A percentile compares a stretch with the other conserved stretches of the same genome.
Evolutionary conservation across 1,139 yeast species (phyloP).

Genomic region (Yamadazyma friedrichii): DNA sequence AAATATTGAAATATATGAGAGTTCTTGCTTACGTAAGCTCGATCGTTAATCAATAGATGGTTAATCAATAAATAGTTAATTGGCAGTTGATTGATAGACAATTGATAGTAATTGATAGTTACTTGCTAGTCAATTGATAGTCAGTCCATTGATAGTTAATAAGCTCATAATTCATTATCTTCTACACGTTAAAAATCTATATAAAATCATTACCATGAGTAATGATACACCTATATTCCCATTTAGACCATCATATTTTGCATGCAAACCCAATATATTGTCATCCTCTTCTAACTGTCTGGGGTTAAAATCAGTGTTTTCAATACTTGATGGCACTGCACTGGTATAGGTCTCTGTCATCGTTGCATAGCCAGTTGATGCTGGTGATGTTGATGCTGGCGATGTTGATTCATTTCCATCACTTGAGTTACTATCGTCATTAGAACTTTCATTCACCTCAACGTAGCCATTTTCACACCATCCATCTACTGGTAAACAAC

Average conservation of each 20-base stretch:
- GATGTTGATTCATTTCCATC: not conserved
- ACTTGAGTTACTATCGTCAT: not conserved
- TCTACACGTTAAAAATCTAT: slow-evolving; percentile 4
- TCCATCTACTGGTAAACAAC: slow-evolving; percentile 68
- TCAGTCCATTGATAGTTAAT: too few relatives aligned
- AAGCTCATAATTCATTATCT: slow-evolving; percentile 4
- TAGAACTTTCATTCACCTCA: slow-evolving; percentile 19
- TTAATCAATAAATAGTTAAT: too few relatives aligned
- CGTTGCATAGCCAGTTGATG: not conserved
- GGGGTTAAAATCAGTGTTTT: slow-evolving; percentile 4
- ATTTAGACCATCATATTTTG: not conserved
- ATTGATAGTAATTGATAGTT: too few relatives aligned
- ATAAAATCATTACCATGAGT: slow-evolving; percentile 1
- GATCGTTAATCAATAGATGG: not conserved
- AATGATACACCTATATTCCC: slow-evolving; percentile 2
- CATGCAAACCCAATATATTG: not conserved
- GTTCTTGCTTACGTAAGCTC: too few relatives aligned
- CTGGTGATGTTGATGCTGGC: not conserved
- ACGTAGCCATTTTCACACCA: slow-evolving; percentile 70
- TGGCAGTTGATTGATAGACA: too few relatives aligned
- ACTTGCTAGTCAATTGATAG: too few relatives aligned
- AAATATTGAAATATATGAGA: too few relatives aligned
- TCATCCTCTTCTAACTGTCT: not conserved
- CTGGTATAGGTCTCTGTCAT: slow-evolving; percentile 1
- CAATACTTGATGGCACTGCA: slow-evolving; percentile 8